Evolutionary conservation across 176 grass and related monocot species (phyloP).

Genomic region (Pontederia paniculata): DNA sequence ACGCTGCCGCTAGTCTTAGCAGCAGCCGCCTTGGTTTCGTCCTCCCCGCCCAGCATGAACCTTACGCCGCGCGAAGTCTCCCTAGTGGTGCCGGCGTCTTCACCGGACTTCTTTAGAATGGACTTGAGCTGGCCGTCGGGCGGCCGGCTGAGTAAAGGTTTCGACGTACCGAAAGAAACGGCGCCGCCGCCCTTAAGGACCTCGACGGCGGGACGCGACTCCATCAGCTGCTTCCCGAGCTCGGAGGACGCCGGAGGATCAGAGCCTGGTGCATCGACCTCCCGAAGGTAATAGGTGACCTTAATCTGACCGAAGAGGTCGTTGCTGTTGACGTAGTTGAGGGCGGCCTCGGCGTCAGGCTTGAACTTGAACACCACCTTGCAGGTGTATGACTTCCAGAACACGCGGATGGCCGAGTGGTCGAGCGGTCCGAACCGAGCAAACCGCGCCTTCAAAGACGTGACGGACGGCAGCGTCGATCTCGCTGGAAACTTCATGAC

Average conservation of each 20-base stretch:
- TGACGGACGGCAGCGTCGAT: slow-evolving; percentile 70
- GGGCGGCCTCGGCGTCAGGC: slow-evolving; percentile 52
- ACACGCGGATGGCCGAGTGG: slow-evolving; percentile 60
- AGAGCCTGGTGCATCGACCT: slow-evolving; percentile 20
- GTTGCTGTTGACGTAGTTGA: slow-evolving; percentile 45
- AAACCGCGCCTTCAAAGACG: slow-evolving; percentile 83
- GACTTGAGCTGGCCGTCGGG: slow-evolving; percentile 38
- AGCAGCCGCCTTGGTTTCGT: slow-evolving; percentile 31
- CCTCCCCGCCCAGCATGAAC: slow-evolving; percentile 41
- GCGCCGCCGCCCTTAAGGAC: slow-evolving; percentile 24
- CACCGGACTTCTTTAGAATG: slow-evolving; percentile 57
- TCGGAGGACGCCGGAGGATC: slow-evolving; percentile 12
- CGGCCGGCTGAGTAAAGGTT: slow-evolving; percentile 17
- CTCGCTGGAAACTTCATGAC: slow-evolving; percentile 72
- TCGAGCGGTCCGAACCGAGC: slow-evolving; percentile 72
- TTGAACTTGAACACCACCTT: slow-evolving; percentile 70
- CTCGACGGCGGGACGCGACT: slow-evolving; percentile 40
- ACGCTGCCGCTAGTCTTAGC: background rate
- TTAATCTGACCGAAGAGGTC: slow-evolving; percentile 59
- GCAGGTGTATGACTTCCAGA: slow-evolving; percentile 87
- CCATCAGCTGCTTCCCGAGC: slow-evolving; percentile 7
- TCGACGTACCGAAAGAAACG: slow-evolving; percentile 11
- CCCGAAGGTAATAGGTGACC: slow-evolving; percentile 47
- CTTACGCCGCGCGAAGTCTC: slow-evolving; percentile 39
- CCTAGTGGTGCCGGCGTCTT: slow-evolving; percentile 20